Conservation (phyloP, 2,329 filamentous ascomycete genomes). For the Ophiocordyceps camponoti-saundersi region DNA sequence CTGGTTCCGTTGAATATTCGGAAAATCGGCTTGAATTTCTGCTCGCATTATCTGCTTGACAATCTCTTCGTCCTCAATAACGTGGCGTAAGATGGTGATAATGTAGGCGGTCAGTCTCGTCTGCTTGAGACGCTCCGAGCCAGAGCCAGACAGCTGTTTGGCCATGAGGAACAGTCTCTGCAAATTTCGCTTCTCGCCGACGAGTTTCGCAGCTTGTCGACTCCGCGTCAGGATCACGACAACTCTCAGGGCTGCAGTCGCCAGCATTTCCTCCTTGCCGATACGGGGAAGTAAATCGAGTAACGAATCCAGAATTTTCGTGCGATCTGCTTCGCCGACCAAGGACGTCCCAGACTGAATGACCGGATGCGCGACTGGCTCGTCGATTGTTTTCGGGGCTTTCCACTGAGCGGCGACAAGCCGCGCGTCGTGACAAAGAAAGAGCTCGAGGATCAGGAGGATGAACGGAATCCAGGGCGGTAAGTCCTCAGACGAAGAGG, state of each 20-base stretch:
- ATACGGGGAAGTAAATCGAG: slow-evolving; percentile 72
- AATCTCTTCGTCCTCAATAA: slow-evolving; percentile 85
- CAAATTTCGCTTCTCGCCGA: slow-evolving; percentile 79
- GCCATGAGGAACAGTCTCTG: slow-evolving; percentile 88
- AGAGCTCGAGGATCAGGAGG: slow-evolving; percentile 73
- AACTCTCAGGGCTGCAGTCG: slow-evolving; percentile 66
- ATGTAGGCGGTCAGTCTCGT: slow-evolving; percentile 42
- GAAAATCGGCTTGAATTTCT: slow-evolving; percentile 69
- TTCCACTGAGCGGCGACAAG: slow-evolving; percentile 61
- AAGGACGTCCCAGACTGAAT: slow-evolving; percentile 43
- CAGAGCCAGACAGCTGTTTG: slow-evolving; percentile 70
- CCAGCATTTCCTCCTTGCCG: slow-evolving; percentile 72
- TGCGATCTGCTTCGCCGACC: slow-evolving; percentile 44
- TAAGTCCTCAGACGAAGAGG: slow-evolving; percentile 56
- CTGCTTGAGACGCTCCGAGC: slow-evolving; percentile 53
- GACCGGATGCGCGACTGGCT: slow-evolving; percentile 33
- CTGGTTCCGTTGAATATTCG: slow-evolving; percentile 29
- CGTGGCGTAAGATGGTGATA: slow-evolving; percentile 76
- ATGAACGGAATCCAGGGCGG: slow-evolving; percentile 88
- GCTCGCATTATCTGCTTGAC: slow-evolving; percentile 82
- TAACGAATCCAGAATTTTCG: slow-evolving; percentile 57
- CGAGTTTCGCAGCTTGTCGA: slow-evolving; percentile 52
- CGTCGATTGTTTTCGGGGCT: slow-evolving; percentile 30
- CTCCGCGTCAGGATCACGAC: slow-evolving; percentile 76
- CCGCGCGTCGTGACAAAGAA: slow-evolving; percentile 78